Percentiles rank a stretch among this genome's conserved stretches.
Evolutionary conservation across 2,329 filamentous ascomycete genomes (phyloP).

Genomic region (Penicillium concentricum): DNA sequence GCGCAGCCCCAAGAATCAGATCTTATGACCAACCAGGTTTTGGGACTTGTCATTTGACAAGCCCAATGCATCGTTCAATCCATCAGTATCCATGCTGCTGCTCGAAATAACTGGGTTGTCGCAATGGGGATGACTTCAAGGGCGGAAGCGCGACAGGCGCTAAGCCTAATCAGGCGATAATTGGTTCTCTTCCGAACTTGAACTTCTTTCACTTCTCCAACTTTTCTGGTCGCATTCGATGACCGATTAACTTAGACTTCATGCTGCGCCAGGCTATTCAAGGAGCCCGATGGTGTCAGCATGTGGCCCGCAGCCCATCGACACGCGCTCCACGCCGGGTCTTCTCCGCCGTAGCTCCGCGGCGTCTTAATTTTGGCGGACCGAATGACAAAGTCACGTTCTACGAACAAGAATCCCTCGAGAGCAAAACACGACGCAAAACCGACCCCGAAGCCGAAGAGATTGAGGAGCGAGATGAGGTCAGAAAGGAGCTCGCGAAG

Average conservation of each 20-base stretch:
- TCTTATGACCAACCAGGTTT: constrained; percentile 25
- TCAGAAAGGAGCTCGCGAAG: constrained; percentile 39
- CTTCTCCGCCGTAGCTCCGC: constrained; percentile 33
- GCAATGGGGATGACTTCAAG: constrained; percentile 22
- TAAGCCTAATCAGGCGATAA: constrained; percentile 33
- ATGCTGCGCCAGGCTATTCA: constrained; percentile 47
- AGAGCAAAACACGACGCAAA: constrained; percentile 36
- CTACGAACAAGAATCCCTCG: constrained; percentile 42
- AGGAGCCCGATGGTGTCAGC: constrained; percentile 46
- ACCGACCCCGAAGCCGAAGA: constrained; percentile 43
- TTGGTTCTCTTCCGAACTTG: constrained; percentile 27
- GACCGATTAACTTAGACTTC: constrained; percentile 35
- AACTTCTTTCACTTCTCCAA: constrained; percentile 14
- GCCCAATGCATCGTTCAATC: constrained; percentile 23
- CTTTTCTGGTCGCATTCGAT: constrained; percentile 26
- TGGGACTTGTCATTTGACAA: constrained; percentile 30
- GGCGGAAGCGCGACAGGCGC: constrained; percentile 24
- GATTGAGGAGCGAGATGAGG: constrained; percentile 36
- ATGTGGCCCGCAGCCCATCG: constrained; percentile 39
- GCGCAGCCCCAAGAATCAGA: background rate
- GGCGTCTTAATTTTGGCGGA: constrained; percentile 33
- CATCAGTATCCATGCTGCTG: constrained; percentile 21
- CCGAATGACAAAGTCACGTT: constrained; percentile 44
- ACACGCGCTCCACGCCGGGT: constrained; percentile 28
- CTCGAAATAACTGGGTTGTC: constrained; percentile 8